Evolutionary conservation across 2,329 filamentous ascomycete genomes (phyloP), one percentile per base, ranked within the genome.

Genomic region (Pyrenochaeta sp.): DNA sequence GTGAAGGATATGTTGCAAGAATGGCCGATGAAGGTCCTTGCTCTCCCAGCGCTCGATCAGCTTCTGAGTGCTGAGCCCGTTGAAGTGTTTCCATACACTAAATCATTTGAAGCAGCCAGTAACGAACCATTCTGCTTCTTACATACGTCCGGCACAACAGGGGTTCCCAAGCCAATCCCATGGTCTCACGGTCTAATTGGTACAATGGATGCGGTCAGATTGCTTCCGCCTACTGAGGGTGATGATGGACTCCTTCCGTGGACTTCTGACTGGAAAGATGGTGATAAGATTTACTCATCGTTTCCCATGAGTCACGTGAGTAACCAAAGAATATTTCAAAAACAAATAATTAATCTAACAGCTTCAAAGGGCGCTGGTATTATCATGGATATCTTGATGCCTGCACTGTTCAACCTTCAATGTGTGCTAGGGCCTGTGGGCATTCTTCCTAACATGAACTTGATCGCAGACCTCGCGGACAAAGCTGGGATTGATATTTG

Each of bases 341-440:
- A 14, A 14, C 6, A 30, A 7, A 4, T 11, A 51, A 26, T 68
- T 53, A 34, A 14, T 19, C 15, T 35, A n/a, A 35, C 20, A 72
- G 72, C 27, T 30, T 3, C 15, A 7, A 15, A 15, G 8, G 70
- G 69, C 2, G 72, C 74, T 0, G 73, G 73, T 10, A 68, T 74
- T 4, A 68, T 76, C 11, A 74, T 75, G 71, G 48, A 76, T 41
- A 69, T 75, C 14, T 23, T 75, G 0, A 59, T 74, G 51, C 71
- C 72, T 1, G 58, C 66, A 0, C 55, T 75, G 1, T 74, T 69
- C 13, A 48, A 57, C 6, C 43, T 74, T 0, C 68, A 63, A 4
- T 72, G 71, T 35, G 39, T 75, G 7, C 36, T 75, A 17, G 73
- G 72, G 0, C 73, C 73, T 1, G 27, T 50, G 2, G 59, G 56